These are phyloP conservation scores for Rutstroemia sp. DNA, from an alignment of 2,329 filamentous ascomycete species.

Conservation along the genomic window DNA sequence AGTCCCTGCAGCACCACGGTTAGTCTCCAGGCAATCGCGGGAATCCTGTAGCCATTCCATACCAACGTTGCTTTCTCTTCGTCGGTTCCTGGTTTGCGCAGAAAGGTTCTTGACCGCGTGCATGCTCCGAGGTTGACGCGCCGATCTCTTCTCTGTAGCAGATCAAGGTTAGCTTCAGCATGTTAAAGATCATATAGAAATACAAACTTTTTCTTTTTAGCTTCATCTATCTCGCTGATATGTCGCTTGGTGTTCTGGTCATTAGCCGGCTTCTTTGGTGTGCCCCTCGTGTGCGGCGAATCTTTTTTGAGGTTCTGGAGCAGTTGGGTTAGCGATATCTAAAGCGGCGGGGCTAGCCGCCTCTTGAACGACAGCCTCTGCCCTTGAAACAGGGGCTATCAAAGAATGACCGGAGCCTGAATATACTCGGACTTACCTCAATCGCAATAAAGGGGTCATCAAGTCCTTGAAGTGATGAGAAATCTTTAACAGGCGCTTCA, in stretches of 20 bases:
- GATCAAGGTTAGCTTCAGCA: not conserved
- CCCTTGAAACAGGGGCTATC: too few species aligned
- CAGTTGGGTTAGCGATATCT: not conserved
- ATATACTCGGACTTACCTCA: too few species aligned
- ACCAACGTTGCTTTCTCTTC: not conserved
- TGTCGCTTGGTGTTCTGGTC: not conserved
- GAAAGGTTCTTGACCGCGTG: not conserved
- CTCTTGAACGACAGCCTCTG: not conserved
- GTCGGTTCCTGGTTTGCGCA: conserved; percentile 1
- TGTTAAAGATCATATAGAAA: not conserved
- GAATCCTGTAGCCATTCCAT: not conserved
- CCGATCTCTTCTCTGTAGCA: not conserved
- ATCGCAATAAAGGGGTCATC: too few species aligned
- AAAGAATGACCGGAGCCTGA: too few species aligned
- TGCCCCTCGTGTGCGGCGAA: not conserved
- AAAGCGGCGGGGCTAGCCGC: conserved; percentile 5
- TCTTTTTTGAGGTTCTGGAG: conserved; percentile 8
- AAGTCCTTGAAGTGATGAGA: too few species aligned
- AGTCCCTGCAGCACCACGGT: not conserved
- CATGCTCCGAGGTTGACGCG: not conserved
- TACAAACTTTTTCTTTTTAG: not conserved
- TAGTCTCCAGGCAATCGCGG: not conserved
- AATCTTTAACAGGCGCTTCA: not conserved
- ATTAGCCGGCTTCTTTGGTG: not conserved
- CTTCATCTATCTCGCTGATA: conserved; percentile 2